Percentiles rank a stretch among this genome's conserved stretches.
Evolutionary conservation across 768 basidiomycete species (phyloP).

Genomic region (Krasilnikovozyma curviuscula): DNA sequence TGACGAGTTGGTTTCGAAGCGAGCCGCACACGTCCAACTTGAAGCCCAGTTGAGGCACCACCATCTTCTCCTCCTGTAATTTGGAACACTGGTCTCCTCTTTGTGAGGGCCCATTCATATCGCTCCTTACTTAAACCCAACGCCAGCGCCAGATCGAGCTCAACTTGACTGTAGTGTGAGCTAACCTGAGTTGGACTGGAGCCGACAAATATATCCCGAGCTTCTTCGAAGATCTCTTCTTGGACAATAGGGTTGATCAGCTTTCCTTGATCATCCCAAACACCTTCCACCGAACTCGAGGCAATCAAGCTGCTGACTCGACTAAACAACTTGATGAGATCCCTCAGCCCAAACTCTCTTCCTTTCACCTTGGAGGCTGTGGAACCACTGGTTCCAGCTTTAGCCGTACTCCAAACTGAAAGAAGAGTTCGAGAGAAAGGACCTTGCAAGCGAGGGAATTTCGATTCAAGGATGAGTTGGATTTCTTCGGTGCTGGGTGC

Average conservation of each 20-base stretch:
- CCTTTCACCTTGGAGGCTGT: slow-evolving; percentile 23
- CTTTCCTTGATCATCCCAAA: neutral
- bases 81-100: slow-evolving; percentile 5
- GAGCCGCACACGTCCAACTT: slow-evolving; percentile 35
- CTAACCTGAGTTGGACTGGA: slow-evolving; percentile 25
- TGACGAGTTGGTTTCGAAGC: neutral
- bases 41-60: slow-evolving; percentile 31
- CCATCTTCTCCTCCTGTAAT: slow-evolving; percentile 6
- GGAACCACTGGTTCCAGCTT: slow-evolving; percentile 17
- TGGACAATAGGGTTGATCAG: slow-evolving; percentile 53
- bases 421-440: too few species aligned
- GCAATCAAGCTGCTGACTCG: slow-evolving; percentile 39
- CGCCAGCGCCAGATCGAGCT: too few species aligned
- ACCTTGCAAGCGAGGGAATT: slow-evolving; percentile 33
- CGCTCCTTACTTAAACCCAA: slow-evolving; percentile 10
- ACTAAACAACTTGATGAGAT: slow-evolving; percentile 64
- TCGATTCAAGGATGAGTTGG: slow-evolving; percentile 43
- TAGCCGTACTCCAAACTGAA: neutral
- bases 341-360: slow-evolving; percentile 42
- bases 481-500: slow-evolving; percentile 51
- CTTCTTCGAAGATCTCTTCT: slow-evolving; percentile 75
- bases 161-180: too few species aligned
- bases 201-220: slow-evolving; percentile 80
- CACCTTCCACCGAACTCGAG: neutral
- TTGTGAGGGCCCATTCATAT: slow-evolving; percentile 2